Conservation (phyloP, 2,329 filamentous ascomycete genomes). For the Fusarium compactum region DNA sequence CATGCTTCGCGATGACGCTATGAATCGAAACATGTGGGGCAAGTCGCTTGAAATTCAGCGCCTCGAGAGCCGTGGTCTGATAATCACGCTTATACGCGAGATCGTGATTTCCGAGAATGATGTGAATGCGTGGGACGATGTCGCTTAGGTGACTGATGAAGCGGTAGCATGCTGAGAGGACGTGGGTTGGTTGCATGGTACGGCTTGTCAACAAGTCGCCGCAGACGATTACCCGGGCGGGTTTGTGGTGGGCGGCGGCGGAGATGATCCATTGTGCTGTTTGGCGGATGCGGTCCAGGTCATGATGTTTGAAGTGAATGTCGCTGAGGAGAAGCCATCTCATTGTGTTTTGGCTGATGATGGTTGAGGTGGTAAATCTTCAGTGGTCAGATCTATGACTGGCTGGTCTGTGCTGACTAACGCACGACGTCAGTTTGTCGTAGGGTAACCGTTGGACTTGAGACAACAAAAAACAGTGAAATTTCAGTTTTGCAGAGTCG, state of each 20-base stretch:
- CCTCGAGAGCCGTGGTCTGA: slow-evolving; percentile 38
- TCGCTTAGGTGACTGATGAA: slow-evolving; percentile 37
- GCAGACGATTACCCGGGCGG: slow-evolving; percentile 34
- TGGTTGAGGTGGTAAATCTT: neutral
- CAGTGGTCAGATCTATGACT: fast-evolving
- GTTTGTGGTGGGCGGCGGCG: slow-evolving; percentile 26
- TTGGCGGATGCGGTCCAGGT: slow-evolving; percentile 31
- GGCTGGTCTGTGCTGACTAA: neutral
- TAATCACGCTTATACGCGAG: slow-evolving; percentile 45
- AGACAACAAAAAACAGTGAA: too few species aligned
- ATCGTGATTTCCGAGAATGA: slow-evolving; percentile 45
- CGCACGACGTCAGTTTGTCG: neutral
- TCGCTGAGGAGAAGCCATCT: slow-evolving; percentile 42
- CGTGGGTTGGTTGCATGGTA: slow-evolving; percentile 29
- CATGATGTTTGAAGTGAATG: slow-evolving; percentile 37
- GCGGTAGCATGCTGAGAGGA: slow-evolving; percentile 36
- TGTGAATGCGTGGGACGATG: slow-evolving; percentile 30
- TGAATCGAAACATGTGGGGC: slow-evolving; percentile 33
- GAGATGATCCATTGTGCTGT: slow-evolving; percentile 40
- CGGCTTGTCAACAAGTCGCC: slow-evolving; percentile 43
- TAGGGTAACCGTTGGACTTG: neutral
- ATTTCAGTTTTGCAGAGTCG: too few species aligned
- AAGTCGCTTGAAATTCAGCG: slow-evolving; percentile 32
- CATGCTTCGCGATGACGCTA: slow-evolving; percentile 17
- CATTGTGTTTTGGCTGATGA: neutral